Conservation (phyloP, 78 protist genomes). For the Dictyostelium firmibasis region DNA sequence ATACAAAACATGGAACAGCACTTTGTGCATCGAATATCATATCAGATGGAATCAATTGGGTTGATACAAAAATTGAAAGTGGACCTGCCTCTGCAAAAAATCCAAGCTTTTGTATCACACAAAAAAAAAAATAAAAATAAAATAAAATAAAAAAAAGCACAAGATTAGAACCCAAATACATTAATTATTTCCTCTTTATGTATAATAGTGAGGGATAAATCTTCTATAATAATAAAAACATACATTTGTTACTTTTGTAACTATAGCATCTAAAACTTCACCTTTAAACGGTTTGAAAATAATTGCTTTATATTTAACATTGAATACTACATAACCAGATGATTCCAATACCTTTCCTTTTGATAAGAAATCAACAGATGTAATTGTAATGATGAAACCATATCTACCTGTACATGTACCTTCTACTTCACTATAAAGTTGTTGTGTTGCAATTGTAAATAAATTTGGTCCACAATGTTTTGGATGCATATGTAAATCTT, state of each 20-base stretch:
- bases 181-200: too few relatives aligned
- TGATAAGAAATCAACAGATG: conserved; percentile 47
- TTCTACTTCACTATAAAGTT: conserved; percentile 81
- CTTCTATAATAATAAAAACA: not conserved
- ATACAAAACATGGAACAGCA: conserved; percentile 67
- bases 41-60: conserved; percentile 65
- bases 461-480: conserved; percentile 87
- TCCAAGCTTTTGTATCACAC: conserved; percentile 61
- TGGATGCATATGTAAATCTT: conserved; percentile 81
- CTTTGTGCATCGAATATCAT: conserved; percentile 72
- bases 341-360: conserved; percentile 85
- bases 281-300: conserved; percentile 89
- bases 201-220: too few relatives aligned
- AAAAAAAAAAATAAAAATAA: too few relatives aligned
- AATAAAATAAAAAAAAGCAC: too few relatives aligned
- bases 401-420: conserved; percentile 89
- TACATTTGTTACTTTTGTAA: conserved; percentile 84
- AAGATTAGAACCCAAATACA: too few relatives aligned
- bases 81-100: conserved; percentile 84
- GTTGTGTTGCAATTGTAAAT: conserved; percentile 30
- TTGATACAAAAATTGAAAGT: conserved; percentile 70
- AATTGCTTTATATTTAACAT: conserved; percentile 81
- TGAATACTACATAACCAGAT: conserved; percentile 80
- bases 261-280: conserved; percentile 88
- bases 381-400: conserved; percentile 87